A percentile compares a stretch with the other conserved stretches of the same genome.
Evolutionary conservation across 192 early-diverging fungal species (phyloP).

Genomic region (Gamsiella multidivaricata): DNA sequence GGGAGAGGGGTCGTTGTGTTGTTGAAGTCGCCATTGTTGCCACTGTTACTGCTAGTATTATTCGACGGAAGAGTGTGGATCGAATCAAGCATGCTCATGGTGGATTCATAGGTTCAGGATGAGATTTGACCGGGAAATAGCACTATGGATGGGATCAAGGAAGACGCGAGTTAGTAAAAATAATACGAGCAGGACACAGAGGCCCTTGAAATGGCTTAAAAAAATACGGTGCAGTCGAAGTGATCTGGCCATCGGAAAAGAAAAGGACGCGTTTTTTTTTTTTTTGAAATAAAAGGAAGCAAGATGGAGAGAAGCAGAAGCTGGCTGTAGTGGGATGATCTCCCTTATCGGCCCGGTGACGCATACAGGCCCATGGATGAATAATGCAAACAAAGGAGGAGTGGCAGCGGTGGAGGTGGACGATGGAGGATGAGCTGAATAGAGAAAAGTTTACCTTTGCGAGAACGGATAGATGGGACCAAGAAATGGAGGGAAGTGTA

Average conservation of each 20-base stretch:
- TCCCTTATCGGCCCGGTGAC: too few species aligned
- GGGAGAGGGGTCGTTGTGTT: conserved; percentile 9
- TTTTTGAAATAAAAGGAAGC: too few species aligned
- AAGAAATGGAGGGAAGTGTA: not conserved
- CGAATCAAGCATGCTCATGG: conserved; percentile 55
- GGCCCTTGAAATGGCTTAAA: too few species aligned
- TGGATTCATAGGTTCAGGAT: conserved; percentile 41
- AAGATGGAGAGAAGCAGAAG: not conserved
- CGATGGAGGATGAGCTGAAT: not conserved
- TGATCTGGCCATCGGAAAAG: too few species aligned
- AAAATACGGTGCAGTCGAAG: too few species aligned
- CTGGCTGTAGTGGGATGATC: not conserved
- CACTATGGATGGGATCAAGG: not conserved
- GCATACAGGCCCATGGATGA: too few species aligned
- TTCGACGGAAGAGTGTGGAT: conserved; percentile 39
- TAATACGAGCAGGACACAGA: not conserved
- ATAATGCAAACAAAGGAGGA: too few species aligned
- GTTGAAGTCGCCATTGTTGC: conserved; percentile 1
- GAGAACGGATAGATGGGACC: not conserved
- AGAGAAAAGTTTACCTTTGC: conserved; percentile 1
- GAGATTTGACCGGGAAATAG: too few species aligned
- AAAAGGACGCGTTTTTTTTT: too few species aligned
- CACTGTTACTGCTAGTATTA: conserved; percentile 17
- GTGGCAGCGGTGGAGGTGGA: not conserved
- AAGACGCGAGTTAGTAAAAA: too few species aligned